Conservation (phyloP, 352 stramenopile genomes). For the Phytophthora pisi region DNA sequence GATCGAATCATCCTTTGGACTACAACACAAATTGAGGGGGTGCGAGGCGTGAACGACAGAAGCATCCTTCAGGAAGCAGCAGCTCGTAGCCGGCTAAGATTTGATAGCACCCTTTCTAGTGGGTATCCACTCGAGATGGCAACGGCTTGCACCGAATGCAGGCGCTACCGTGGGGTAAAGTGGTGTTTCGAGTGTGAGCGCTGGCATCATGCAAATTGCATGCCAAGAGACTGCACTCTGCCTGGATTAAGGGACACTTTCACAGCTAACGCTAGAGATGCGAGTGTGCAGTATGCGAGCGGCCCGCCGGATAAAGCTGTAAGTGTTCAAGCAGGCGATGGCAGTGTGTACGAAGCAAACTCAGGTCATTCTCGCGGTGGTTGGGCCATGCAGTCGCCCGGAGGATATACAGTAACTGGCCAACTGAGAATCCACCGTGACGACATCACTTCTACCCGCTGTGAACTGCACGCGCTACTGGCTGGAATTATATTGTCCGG, state of each 20-base stretch:
- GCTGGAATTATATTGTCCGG: background rate
- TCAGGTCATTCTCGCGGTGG: background rate
- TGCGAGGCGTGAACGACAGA: too few relatives aligned
- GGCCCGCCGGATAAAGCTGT: background rate
- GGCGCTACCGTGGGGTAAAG: too few relatives aligned
- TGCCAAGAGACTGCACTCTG: too few relatives aligned
- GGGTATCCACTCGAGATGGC: too few relatives aligned
- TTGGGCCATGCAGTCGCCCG: background rate
- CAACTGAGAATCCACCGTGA: background rate
- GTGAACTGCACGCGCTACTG: conserved; percentile 7
- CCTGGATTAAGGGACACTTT: background rate
- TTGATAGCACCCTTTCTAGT: too few relatives aligned
- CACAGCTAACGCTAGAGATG: background rate
- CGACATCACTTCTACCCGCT: conserved; percentile 14
- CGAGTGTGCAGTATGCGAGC: background rate
- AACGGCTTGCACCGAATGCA: too few relatives aligned
- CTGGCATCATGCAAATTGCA: too few relatives aligned
- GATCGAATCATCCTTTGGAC: too few relatives aligned
- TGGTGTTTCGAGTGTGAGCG: too few relatives aligned
- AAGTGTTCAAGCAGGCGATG: background rate
- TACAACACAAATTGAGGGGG: too few relatives aligned
- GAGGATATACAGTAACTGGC: background rate
- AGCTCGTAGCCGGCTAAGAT: conserved; percentile 1
- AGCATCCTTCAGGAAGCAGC: background rate
- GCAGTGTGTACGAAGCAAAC: background rate